phyloP scores from a whole-genome alignment of 2,329 filamentous ascomycete species.

The Hypoxylon rubiginosum region DNA sequence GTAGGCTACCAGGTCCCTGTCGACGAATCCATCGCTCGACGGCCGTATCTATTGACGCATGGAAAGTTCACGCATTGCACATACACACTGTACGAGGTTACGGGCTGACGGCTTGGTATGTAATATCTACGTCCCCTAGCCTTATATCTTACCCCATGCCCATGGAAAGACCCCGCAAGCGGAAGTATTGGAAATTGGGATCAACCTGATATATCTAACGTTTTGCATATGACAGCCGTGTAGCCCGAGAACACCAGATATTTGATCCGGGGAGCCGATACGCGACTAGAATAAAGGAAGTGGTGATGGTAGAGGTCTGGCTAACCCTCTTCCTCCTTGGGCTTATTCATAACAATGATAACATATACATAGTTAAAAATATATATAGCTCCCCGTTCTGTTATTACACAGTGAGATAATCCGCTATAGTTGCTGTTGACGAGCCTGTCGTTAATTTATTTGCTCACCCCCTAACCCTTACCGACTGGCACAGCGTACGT shows the following conservation, averaged over 20 bases:
- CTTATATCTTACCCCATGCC: neutral
- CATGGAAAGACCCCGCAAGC: constrained; percentile 4
- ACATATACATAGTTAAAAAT: neutral
- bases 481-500: constrained; percentile 10
- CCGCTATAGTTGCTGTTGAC: neutral
- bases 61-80: too few species aligned
- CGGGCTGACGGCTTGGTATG: neutral
- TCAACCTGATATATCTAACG: constrained; percentile 17
- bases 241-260: constrained; percentile 7
- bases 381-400: neutral
- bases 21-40: neutral
- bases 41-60: neutral
- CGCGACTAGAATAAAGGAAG: neutral
- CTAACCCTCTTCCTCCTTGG: neutral
- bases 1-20: neutral
- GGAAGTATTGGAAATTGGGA: constrained; percentile 31
- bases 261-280: neutral
- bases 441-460: constrained; percentile 2
- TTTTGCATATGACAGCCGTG: constrained; percentile 17
- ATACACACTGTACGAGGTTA: neutral
- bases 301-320: neutral
- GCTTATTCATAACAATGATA: neutral
- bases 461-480: constrained; percentile 4
- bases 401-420: neutral
- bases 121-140: neutral